Conservation (phyloP, 805 yeast species). For the Hanseniaspora jakobsenii region DNA sequence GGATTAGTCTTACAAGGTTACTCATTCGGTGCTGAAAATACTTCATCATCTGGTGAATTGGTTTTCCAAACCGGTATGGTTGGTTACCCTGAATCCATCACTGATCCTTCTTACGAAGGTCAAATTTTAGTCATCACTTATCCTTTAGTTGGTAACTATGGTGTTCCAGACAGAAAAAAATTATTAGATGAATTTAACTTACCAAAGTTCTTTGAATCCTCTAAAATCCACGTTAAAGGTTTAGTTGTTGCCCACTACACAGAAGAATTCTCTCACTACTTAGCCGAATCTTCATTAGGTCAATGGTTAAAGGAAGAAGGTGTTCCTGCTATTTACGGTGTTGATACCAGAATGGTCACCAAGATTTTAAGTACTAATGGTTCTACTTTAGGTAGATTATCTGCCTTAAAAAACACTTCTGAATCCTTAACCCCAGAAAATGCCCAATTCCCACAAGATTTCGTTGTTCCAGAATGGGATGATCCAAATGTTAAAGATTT, state of each 20-base stretch:
- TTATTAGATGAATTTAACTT: conserved; percentile 60
- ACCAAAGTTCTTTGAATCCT: conserved; percentile 90
- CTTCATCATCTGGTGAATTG: conserved; percentile 82
- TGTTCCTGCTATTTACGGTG: conserved; percentile 94
- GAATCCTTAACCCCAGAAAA: conserved; percentile 25
- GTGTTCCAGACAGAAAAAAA: conserved; percentile 80
- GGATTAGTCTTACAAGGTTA: conserved; percentile 84
- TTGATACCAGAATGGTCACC: conserved; percentile 91
- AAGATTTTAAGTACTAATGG: conserved; percentile 87
- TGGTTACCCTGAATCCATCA: conserved; percentile 94
- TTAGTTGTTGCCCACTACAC: conserved; percentile 93
- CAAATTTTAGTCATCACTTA: conserved; percentile 93
- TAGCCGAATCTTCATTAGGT: conserved; percentile 86
- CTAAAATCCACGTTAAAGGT: conserved; percentile 89
- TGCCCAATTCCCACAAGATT: conserved; percentile 47
- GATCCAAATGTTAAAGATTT: conserved; percentile 87
- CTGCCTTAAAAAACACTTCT: conserved; percentile 40
- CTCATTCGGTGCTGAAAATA: conserved; percentile 85
- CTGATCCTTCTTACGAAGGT: conserved; percentile 97
- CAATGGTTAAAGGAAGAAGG: conserved; percentile 86
- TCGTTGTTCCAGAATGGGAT: conserved; percentile 73
- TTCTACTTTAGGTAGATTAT: conserved; percentile 81
- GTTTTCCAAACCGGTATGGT: conserved; percentile 99
- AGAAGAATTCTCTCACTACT: conserved; percentile 71
- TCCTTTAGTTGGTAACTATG: conserved; percentile 96